Percentiles rank a stretch among this genome's conserved stretches.
phyloP scores from a whole-genome alignment of 2,329 filamentous ascomycete species.

The Gyromitra esculenta region DNA sequence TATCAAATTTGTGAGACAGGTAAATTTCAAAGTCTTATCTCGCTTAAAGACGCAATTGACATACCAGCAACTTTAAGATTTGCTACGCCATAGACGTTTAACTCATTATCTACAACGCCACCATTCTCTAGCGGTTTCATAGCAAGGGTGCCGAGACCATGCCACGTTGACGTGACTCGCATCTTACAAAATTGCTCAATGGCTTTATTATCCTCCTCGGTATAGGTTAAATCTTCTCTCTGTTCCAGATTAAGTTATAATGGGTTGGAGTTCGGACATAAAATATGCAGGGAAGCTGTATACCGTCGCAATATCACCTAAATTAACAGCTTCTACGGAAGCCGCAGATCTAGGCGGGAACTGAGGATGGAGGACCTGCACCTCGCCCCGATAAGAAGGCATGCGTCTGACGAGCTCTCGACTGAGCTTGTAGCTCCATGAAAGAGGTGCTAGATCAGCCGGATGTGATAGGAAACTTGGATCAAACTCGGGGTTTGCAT shows the following conservation, averaged over 20 bases:
- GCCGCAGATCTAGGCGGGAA: slow-evolving; percentile 64
- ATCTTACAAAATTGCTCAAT: no score
- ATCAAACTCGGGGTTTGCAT: slow-evolving; percentile 67
- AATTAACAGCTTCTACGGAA: slow-evolving; percentile 58
- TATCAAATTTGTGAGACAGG: slow-evolving; percentile 8
- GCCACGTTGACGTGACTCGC: no score
- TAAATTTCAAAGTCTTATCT: no score
- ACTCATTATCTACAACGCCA: slow-evolving; percentile 62
- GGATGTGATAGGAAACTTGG: slow-evolving; percentile 68
- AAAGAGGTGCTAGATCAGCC: slow-evolving; percentile 68
- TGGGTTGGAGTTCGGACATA: no score
- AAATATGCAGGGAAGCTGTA: no score
- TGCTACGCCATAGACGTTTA: slow-evolving; percentile 63
- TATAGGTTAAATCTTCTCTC: no score
- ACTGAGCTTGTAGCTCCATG: slow-evolving; percentile 73
- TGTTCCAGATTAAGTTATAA: no score
- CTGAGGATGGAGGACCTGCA: slow-evolving; percentile 67
- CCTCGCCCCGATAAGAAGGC: slow-evolving; percentile 73
- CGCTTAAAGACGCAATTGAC: slow-evolving; percentile 43
- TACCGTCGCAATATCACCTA: no score
- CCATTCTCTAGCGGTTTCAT: slow-evolving; percentile 69
- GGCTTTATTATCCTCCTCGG: no score
- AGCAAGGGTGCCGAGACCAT: slow-evolving; percentile 7
- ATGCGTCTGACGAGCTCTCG: slow-evolving; percentile 71
- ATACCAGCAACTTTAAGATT: slow-evolving; percentile 64